Evolutionary conservation across 2,329 filamentous ascomycete genomes (phyloP).

Genomic region (Orbilia brochopaga): DNA sequence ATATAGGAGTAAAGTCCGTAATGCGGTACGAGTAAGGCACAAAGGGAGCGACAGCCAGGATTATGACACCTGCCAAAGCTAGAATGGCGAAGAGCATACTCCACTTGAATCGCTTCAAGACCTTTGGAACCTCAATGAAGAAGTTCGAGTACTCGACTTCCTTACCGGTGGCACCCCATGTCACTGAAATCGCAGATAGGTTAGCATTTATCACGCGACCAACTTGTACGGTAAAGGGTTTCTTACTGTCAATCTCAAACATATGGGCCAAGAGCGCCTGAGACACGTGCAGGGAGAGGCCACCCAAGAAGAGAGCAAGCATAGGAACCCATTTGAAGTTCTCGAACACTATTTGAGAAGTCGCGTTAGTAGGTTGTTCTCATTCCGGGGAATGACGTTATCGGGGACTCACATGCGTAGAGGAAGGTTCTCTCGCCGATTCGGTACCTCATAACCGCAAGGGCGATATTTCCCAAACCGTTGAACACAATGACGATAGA

Average conservation of each 20-base stretch:
- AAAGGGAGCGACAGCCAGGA: conserved; percentile 69
- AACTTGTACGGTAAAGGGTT: neutral
- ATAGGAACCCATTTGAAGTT: conserved; percentile 74
- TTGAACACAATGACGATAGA: conserved; percentile 80
- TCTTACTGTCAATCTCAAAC: conserved; percentile 73
- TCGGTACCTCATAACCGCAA: conserved; percentile 76
- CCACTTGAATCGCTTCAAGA: conserved; percentile 79
- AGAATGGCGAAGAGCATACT: conserved; percentile 68
- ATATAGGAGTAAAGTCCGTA: conserved; percentile 74
- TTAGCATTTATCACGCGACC: neutral
- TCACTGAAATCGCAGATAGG: conserved; percentile 21
- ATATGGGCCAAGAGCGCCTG: conserved; percentile 81
- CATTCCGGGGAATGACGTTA: no score
- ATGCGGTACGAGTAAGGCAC: conserved; percentile 71
- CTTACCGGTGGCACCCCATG: conserved; percentile 81
- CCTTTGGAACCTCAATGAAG: conserved; percentile 80
- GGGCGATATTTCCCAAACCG: conserved; percentile 73
- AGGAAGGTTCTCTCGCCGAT: conserved; percentile 69
- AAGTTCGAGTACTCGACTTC: conserved; percentile 82
- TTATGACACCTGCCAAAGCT: conserved; percentile 68
- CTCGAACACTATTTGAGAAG: conserved; percentile 57
- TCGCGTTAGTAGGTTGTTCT: neutral
- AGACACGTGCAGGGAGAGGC: conserved; percentile 78
- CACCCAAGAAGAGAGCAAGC: conserved; percentile 81
- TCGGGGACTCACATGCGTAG: conserved; percentile 61